These are phyloP conservation scores for Lachancea kluyveri DNA, from an alignment of 805 yeast genomes.

Conservation along the genomic window DNA sequence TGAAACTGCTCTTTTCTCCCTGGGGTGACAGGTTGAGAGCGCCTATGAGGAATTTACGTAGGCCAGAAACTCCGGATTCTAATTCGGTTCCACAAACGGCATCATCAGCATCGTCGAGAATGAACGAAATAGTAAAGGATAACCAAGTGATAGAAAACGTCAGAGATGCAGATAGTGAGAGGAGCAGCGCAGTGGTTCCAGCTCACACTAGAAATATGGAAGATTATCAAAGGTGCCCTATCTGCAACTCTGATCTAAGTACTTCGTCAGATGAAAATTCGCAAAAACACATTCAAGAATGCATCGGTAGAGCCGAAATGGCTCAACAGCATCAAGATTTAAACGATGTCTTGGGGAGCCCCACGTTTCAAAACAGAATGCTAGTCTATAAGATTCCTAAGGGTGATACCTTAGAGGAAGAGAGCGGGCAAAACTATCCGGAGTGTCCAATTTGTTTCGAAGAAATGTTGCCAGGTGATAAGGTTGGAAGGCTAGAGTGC, in stretches of 20 bases:
- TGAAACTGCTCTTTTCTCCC: conserved; percentile 14
- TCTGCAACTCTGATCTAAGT: conserved; percentile 25
- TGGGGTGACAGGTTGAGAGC: conserved; percentile 17
- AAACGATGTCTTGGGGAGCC: conserved; percentile 37
- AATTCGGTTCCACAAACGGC: conserved; percentile 1
- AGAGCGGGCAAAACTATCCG: conserved; percentile 37
- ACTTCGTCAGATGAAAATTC: conserved; percentile 8
- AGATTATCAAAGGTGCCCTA: conserved; percentile 36
- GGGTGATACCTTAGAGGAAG: conserved; percentile 15
- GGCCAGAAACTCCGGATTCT: conserved; percentile 1
- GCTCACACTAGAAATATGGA: conserved; percentile 3
- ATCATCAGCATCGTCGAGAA: conserved; percentile 10
- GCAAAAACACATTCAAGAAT: conserved; percentile 59
- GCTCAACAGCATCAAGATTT: conserved; percentile 43
- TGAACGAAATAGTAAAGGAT: conserved; percentile 31
- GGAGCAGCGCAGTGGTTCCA: conserved; percentile 7
- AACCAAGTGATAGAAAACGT: conserved; percentile 8
- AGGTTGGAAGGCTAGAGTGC: conserved; percentile 89
- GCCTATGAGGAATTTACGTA: conserved; percentile 2
- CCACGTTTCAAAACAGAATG: conserved; percentile 58
- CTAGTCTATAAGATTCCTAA: conserved; percentile 53
- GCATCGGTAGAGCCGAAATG: conserved; percentile 56
- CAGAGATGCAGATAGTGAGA: conserved; percentile 9
- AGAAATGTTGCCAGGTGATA: conserved; percentile 77
- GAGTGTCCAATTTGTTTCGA: conserved; percentile 96